Base-by-base conservation (phyloP, 495 filamentous ascomycete genomes). In the Penicillium tannophilum region DNA sequence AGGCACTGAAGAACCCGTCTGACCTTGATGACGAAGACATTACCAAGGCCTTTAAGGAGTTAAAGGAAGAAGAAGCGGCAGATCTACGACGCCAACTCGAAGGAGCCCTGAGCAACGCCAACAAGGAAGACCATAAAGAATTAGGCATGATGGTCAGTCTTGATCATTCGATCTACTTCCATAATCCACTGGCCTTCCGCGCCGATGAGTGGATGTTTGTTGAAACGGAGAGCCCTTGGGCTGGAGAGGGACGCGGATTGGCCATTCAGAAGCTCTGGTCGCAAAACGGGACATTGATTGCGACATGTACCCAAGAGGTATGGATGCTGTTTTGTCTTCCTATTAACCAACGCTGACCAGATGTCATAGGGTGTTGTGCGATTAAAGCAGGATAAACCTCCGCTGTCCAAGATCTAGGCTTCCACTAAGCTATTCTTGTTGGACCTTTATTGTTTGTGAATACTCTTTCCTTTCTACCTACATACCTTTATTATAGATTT, bases 91-190 rank as follows among this genome's bases (percentile, higher is more conserved):
- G 66, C 30, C 71, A 69, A 31, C 54, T 78, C 3, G 71, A 78
- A 53, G 74, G 74, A 0, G 74, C 70, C 4, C 41, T 78, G 35
- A 66, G 54, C 47, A 63, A 72, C 45, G 52, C 50, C 39, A 59
- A 63, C 26, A 63, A 60, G 3, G 45, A 49, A 14, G 61, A 72
- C 2, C 67, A 68, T 19, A 76, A 69, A 56, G 65, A 76, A 66
- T 76, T 98, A 16, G 91, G 94, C 10, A 98, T 98, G 93, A 93
- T 97, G 90, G 92, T 98, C 55, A 92, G 88, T 54, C 75, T 98
- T 20, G 94, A 98, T 71, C 91, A 94, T 75, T 88, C 86, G 3
- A 97, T 98, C 45, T 97, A 95, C 72, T 98, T 98, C 74, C 95
- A 98, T 65, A 86, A 89, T 63, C 90, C 91, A 41, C 76, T 79